Evolutionary conservation across 352 stramenopile genomes (phyloP).

Genomic region (Pythium apleroticum): DNA sequence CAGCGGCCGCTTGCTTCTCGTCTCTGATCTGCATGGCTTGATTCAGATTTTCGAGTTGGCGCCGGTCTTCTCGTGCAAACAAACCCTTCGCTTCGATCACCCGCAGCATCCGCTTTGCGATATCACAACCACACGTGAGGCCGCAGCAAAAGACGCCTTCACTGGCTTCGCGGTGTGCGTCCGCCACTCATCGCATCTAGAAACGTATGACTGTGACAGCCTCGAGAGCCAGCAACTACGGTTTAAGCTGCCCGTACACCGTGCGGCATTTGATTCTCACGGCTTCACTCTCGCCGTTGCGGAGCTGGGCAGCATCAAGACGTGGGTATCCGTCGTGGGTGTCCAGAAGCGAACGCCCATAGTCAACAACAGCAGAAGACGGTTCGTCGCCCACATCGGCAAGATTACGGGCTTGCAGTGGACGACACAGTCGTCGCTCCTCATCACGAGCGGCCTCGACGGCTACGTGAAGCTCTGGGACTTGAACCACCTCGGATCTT

Average conservation of each 20-base stretch:
- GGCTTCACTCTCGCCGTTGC: slow-evolving; percentile 43
- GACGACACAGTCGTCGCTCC: slow-evolving; percentile 39
- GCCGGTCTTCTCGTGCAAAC: slow-evolving; percentile 13
- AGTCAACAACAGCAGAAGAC: slow-evolving; percentile 21
- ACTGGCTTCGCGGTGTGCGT: slow-evolving; percentile 13
- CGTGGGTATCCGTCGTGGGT: slow-evolving; percentile 55
- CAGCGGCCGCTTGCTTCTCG: slow-evolving; percentile 10
- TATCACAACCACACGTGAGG: slow-evolving; percentile 5
- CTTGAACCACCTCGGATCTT: slow-evolving; percentile 15
- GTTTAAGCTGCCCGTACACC: slow-evolving; percentile 44
- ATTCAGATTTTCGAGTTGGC: slow-evolving; percentile 20
- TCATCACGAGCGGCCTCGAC: slow-evolving; percentile 51
- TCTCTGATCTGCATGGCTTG: slow-evolving; percentile 18
- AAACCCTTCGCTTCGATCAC: slow-evolving; percentile 12
- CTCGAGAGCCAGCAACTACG: slow-evolving; percentile 17
- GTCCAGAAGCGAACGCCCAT: slow-evolving; percentile 10
- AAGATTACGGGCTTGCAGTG: slow-evolving; percentile 53
- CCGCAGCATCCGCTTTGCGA: slow-evolving; percentile 10
- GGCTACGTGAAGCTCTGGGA: slow-evolving; percentile 76
- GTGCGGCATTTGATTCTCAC: slow-evolving; percentile 36
- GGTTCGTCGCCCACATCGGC: slow-evolving; percentile 57
- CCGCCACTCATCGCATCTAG: slow-evolving; percentile 8
- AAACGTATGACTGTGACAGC: not conserved
- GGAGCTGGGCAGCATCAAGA: slow-evolving; percentile 47
- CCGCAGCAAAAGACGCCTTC: slow-evolving; percentile 3